Base-by-base conservation (phyloP, 495 filamentous ascomycete genomes). In the Podospora bellae-mahoneyi region DNA sequence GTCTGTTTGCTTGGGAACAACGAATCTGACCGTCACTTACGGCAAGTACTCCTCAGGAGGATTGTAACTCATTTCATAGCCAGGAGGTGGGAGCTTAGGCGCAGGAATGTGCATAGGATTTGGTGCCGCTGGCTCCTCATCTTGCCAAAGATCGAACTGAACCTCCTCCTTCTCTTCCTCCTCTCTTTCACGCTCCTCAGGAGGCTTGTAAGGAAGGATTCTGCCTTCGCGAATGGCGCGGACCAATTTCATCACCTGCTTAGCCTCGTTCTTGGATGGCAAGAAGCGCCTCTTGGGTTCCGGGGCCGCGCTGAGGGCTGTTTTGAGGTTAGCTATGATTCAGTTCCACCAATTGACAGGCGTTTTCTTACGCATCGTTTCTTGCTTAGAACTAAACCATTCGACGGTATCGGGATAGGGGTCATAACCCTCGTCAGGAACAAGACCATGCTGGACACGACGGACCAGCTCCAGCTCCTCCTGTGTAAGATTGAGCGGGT, bases 231-330 rank as follows among this genome's bases (percentile, higher is more conserved):
- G 85, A 68, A 99, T 99, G 26, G 95, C 95, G 75, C 91, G 92
- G 54, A 97, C 95, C 71, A 99, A 89, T 83, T 99, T 98, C 93
- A 97, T 97, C 60, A 99, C 87, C 68, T 94, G 85, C 85, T 97
- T 97, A 19, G 92, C 90, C 81, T 99, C 95, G 73, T 98, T 92
- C 80, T 97, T 97, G n/a, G 96, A 98, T 10, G 96, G 95, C 18
- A 98, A 81, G 76, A 97, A 99, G 72, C 95, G 90, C 58, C 94
- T 86, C 81, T 99, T 99, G 5, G 95, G 95, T 74, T 99, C 95
- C 53, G 95, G 95, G 5, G 94, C 94, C 56, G 92, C 88, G 78
- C 92, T 97, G 64, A 99, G 79, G 9, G 95, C 76, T 77, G 58
- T 34, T 69, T 48, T 4, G 2, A 2, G 44, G 58, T 76, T 48